Conservation (phyloP, 2,329 filamentous ascomycete genomes). For the Neofusicoccum ribis region DNA sequence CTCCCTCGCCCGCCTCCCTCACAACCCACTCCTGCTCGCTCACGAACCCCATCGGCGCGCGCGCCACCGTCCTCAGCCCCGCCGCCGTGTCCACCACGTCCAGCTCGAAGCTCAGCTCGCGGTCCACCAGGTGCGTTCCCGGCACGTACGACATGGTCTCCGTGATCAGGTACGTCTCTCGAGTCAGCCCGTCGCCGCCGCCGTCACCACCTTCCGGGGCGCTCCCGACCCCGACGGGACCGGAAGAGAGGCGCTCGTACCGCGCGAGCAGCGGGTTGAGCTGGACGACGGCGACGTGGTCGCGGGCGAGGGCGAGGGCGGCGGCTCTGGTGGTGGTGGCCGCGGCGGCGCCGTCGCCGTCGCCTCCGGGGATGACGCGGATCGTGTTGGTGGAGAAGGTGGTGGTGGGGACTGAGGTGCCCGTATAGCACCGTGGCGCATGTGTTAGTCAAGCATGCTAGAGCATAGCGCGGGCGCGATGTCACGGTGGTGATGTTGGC, state of each 20-base stretch:
- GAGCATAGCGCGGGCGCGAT: too few relatives aligned
- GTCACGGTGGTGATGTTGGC: too few relatives aligned
- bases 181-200: too few relatives aligned
- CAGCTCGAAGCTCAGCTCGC: background rate
- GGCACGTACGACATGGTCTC: background rate
- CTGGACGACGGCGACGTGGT: background rate
- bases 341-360: too few relatives aligned
- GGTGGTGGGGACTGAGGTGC: too few relatives aligned
- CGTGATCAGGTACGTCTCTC: background rate
- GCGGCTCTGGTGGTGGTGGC: too few relatives aligned
- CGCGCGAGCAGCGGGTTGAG: slow-evolving; percentile 2
- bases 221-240: too few relatives aligned
- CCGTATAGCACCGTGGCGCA: too few relatives aligned
- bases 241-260: background rate
- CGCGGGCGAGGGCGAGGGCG: background rate
- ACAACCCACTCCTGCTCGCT: background rate
- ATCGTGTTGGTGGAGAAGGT: too few relatives aligned
- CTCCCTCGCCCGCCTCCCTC: background rate
- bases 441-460: too few relatives aligned
- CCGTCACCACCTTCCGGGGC: too few relatives aligned
- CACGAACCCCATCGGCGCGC: background rate
- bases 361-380: too few relatives aligned
- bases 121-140: background rate
- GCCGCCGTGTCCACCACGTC: background rate
- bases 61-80: background rate